A percentile compares a stretch with the other conserved stretches of the same genome.
These are phyloP conservation scores for Abelmoschus esculentus DNA, from an alignment of 345 rosid species.

Conservation along the genomic window DNA sequence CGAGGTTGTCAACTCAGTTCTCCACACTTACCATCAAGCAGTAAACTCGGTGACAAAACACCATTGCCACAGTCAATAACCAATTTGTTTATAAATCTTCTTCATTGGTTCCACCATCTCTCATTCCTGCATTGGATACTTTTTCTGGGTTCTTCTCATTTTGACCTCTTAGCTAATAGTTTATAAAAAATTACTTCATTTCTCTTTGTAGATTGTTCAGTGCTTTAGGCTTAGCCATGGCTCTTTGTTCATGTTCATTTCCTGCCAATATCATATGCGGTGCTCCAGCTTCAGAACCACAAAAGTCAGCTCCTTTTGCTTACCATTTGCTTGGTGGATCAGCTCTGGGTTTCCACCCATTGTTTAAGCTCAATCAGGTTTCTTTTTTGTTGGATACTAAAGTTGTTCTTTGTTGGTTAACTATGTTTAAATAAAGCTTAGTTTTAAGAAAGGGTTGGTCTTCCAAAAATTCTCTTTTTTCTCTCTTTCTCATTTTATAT, in stretches of 20 bases:
- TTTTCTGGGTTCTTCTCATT: not conserved
- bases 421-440: not conserved
- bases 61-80: not conserved
- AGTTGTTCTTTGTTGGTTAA: not conserved
- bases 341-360: constrained; percentile 42
- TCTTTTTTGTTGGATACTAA: constrained; percentile 9
- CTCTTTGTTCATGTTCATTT: constrained; percentile 62
- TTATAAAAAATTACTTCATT: not conserved
- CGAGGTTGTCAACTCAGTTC: not conserved
- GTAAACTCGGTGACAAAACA: not conserved
- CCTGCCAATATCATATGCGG: constrained; percentile 37
- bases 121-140: not conserved
- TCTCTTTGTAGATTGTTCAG: not conserved
- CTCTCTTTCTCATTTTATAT: not conserved
- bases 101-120: not conserved
- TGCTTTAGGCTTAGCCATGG: constrained; percentile 30
- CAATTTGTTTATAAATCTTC: not conserved
- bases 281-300: constrained; percentile 29
- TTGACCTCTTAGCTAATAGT: not conserved
- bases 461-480: not conserved
- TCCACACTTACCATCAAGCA: not conserved
- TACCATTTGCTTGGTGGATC: constrained; percentile 33
- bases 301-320: constrained; percentile 26
- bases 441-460: not conserved
- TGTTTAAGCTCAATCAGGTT: constrained; percentile 34